A percentile compares a stretch with the other conserved stretches of the same genome.
phyloP scores from a whole-genome alignment of 441 rosid genomes.

The Gossypium gossypioides region DNA sequence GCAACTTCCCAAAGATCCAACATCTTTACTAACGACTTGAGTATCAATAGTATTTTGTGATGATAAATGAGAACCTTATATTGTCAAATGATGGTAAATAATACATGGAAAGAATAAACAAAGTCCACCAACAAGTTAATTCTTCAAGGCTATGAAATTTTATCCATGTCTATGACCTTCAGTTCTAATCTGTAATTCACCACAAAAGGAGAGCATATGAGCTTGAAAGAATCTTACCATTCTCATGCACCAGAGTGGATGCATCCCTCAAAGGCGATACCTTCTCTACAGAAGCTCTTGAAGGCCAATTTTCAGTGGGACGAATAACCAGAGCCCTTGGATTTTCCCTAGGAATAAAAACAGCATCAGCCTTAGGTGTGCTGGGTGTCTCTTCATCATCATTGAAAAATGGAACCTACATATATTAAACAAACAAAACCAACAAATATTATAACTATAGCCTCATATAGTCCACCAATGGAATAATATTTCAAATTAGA shows the following conservation, averaged over 20 bases:
- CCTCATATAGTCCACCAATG: constrained; percentile 12
- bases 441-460: constrained; percentile 4
- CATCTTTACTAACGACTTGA: neutral
- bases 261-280: constrained; percentile 36
- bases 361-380: constrained; percentile 86
- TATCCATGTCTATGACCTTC: neutral
- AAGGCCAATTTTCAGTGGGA: constrained; percentile 59
- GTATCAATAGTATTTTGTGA: neutral
- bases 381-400: constrained; percentile 79
- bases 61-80: neutral
- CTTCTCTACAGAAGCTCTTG: constrained; percentile 42
- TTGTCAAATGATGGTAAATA: neutral
- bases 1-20: neutral
- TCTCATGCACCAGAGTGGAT: constrained; percentile 39
- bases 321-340: constrained; percentile 82
- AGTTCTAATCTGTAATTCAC: neutral
- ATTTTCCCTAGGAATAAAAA: constrained; percentile 84
- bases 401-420: constrained; percentile 83
- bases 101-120: neutral
- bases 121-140: neutral
- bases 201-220: neutral
- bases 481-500: neutral
- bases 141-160: neutral
- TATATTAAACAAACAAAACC: constrained; percentile 10
- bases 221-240: constrained; percentile 34